Evolutionary conservation across 805 yeast species (phyloP).

Genomic region (Metschnikowia aberdeeniae): DNA sequence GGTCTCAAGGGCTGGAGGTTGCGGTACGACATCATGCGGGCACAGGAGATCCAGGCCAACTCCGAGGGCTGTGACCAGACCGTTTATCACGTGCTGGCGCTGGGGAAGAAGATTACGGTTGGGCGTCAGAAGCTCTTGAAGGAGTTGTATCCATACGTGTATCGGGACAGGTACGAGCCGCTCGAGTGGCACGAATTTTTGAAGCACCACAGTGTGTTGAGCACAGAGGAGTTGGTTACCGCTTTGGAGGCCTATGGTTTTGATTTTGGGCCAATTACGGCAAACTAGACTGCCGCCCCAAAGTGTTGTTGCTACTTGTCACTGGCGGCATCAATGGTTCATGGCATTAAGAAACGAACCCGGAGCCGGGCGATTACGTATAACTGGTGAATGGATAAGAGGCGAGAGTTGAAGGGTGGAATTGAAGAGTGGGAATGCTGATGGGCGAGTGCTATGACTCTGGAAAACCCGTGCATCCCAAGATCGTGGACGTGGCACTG

Average conservation of each 20-base stretch:
- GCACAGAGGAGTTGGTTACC: slow-evolving; percentile 46
- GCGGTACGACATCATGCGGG: slow-evolving; percentile 65
- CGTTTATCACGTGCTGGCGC: slow-evolving; percentile 46
- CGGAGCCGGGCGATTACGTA: too few species aligned
- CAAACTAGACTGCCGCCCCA: too few species aligned
- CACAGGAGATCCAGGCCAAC: slow-evolving; percentile 37
- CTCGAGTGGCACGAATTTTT: slow-evolving; percentile 48
- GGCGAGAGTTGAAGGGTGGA: too few species aligned
- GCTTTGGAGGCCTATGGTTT: slow-evolving; percentile 43
- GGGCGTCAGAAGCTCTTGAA: slow-evolving; percentile 64
- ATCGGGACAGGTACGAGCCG: slow-evolving; percentile 39
- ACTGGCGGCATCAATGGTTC: too few species aligned
- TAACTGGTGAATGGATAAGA: too few species aligned
- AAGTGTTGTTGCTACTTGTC: too few species aligned
- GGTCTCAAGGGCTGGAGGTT: slow-evolving; percentile 92
- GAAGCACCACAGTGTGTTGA: slow-evolving; percentile 38
- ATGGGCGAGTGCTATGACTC: too few species aligned
- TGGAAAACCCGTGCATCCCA: too few species aligned
- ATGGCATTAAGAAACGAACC: too few species aligned
- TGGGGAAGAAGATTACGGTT: slow-evolving; percentile 47
- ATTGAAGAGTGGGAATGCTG: too few species aligned
- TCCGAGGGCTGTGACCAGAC: slow-evolving; percentile 28
- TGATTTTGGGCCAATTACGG: slow-evolving; percentile 32
- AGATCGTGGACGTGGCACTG: too few species aligned
- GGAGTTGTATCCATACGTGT: slow-evolving; percentile 49